phyloP scores from a whole-genome alignment of 2,329 filamentous ascomycete species.

The Gremmenia infestans region DNA sequence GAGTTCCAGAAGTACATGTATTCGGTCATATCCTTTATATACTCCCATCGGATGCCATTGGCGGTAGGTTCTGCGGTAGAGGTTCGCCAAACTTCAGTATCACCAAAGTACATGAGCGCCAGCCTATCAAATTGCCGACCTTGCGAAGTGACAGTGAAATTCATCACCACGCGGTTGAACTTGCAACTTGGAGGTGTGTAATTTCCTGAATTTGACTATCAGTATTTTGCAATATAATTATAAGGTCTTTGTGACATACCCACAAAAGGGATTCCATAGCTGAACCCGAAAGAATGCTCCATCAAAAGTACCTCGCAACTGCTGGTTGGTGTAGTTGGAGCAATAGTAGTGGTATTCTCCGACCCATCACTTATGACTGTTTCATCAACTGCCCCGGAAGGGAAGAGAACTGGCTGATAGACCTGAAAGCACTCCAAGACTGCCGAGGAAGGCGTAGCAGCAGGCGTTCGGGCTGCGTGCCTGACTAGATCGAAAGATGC shows the following conservation, averaged over 20 bases:
- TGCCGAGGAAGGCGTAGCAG: slow-evolving; percentile 20
- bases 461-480: slow-evolving; percentile 17
- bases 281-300: slow-evolving; percentile 64
- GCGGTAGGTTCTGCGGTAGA: slow-evolving; percentile 74
- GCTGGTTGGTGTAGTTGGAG: slow-evolving; percentile 23
- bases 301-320: slow-evolving; percentile 57
- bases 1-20: slow-evolving; percentile 64
- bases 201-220: slow-evolving; percentile 38
- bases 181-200: slow-evolving; percentile 63
- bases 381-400: slow-evolving; percentile 37
- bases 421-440: slow-evolving; percentile 64
- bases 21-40: slow-evolving; percentile 72
- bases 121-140: slow-evolving; percentile 75
- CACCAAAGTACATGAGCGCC: slow-evolving; percentile 68
- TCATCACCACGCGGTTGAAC: slow-evolving; percentile 72
- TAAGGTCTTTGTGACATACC: slow-evolving; percentile 58
- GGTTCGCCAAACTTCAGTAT: slow-evolving; percentile 77
- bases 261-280: slow-evolving; percentile 69
- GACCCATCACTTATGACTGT: slow-evolving; percentile 27
- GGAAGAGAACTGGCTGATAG: slow-evolving; percentile 57
- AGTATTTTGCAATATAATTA: neutral
- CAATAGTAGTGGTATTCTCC: slow-evolving; percentile 19
- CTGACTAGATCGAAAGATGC: slow-evolving; percentile 17
- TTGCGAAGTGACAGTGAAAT: slow-evolving; percentile 66
- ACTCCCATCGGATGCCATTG: slow-evolving; percentile 69